Conservation (phyloP, 2,329 filamentous ascomycete genomes). For the Xylariaceae sp. region DNA sequence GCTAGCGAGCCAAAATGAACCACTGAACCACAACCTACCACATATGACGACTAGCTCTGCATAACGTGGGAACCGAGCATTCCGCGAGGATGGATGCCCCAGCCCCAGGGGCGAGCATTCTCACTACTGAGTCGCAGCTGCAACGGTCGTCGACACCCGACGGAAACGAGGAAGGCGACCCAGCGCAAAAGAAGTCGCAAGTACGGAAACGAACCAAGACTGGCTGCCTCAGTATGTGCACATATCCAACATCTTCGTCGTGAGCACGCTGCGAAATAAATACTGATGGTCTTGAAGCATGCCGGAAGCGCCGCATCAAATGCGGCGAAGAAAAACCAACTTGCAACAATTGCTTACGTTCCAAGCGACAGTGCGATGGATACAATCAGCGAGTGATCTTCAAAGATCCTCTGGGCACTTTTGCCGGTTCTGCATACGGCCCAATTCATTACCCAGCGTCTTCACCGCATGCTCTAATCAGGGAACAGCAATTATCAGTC, state of each 20-base stretch:
- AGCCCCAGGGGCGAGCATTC: conserved; percentile 16
- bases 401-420: conserved; percentile 65
- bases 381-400: conserved; percentile 80
- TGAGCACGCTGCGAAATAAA: too few relatives aligned
- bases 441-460: conserved; percentile 44
- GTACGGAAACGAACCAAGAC: conserved; percentile 79
- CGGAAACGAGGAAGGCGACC: conserved; percentile 36
- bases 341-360: conserved; percentile 82
- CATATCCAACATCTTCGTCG: conserved; percentile 16
- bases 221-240: conserved; percentile 73
- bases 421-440: conserved; percentile 44
- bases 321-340: conserved; percentile 86
- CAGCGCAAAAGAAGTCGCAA: conserved; percentile 44
- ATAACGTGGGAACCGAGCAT: neutral
- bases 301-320: conserved; percentile 91
- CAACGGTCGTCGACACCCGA: conserved; percentile 31
- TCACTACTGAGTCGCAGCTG: conserved; percentile 26
- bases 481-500: conserved; percentile 39
- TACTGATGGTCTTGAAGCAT: conserved; percentile 53
- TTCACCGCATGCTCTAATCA: conserved; percentile 43
- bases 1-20: too few relatives aligned
- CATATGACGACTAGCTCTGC: conserved; percentile 11
- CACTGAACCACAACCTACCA: neutral
- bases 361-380: conserved; percentile 77
- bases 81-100: conserved; percentile 28